Conservation (phyloP, 148 eudicot species). For the Heliosperma pusillum region DNA sequence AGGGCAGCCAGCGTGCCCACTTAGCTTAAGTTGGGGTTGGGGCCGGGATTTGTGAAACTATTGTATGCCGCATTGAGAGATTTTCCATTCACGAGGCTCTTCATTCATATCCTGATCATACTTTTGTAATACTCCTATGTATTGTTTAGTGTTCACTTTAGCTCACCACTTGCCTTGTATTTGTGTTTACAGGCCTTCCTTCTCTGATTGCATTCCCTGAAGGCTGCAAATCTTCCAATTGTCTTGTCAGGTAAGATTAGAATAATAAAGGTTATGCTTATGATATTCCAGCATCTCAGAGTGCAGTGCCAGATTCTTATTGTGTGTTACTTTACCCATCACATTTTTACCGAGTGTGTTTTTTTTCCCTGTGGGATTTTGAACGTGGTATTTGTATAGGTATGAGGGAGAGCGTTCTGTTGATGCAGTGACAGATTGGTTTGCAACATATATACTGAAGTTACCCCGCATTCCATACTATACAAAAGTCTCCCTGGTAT, state of each 20-base stretch:
- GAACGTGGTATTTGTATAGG: conserved; percentile 37
- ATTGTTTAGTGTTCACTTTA: neutral
- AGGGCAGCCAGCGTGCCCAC: neutral
- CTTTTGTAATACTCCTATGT: neutral
- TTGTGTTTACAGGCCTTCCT: conserved; percentile 59
- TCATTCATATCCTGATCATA: neutral
- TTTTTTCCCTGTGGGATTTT: neutral
- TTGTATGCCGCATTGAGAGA: neutral
- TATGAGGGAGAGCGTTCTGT: conserved; percentile 85
- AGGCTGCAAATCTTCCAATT: conserved; percentile 63
- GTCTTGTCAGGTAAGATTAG: conserved; percentile 60
- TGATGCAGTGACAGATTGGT: conserved; percentile 90
- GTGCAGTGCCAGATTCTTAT: neutral
- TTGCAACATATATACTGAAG: conserved; percentile 57
- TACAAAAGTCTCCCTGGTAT: conserved; percentile 80
- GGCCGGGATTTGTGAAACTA: neutral
- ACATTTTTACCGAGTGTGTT: neutral
- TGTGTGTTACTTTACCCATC: neutral
- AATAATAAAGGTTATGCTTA: conserved; percentile 9
- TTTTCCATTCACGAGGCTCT: neutral
- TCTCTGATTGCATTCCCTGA: conserved; percentile 65
- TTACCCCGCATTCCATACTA: conserved; percentile 83
- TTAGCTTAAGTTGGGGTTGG: neutral
- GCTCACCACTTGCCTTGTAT: neutral
- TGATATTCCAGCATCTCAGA: neutral